These are phyloP conservation scores for Pseudozyma hubeiensis DNA, from an alignment of 1,284 basidiomycete genomes.

Conservation along the genomic window DNA sequence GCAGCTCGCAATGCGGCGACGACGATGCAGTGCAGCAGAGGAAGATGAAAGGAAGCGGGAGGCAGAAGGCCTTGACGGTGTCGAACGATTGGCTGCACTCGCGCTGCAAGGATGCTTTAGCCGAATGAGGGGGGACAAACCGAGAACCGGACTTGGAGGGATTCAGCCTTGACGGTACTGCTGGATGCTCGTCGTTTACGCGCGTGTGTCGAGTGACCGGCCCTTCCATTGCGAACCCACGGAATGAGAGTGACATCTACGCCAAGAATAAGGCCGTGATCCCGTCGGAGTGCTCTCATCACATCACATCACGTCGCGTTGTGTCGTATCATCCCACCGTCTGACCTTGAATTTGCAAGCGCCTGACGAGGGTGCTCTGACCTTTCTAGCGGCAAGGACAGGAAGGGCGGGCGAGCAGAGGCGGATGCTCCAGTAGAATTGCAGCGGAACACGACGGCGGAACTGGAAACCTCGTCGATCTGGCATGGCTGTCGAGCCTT, in stretches of 20 bases:
- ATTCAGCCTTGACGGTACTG: slow-evolving; percentile 1
- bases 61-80: slow-evolving; percentile 7
- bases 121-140: slow-evolving; percentile 13
- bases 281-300: background rate
- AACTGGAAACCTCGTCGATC: slow-evolving; percentile 23
- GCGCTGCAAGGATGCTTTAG: slow-evolving; percentile 37
- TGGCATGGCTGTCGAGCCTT: slow-evolving; percentile 20
- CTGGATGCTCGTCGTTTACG: background rate
- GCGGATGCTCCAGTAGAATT: background rate
- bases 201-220: too few species aligned
- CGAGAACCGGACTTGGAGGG: too few species aligned
- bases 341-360: slow-evolving; percentile 1
- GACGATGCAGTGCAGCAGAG: background rate
- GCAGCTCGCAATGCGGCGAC: background rate
- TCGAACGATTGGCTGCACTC: slow-evolving; percentile 24
- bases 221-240: too few species aligned
- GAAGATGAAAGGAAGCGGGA: background rate
- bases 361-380: background rate
- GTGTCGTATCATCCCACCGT: background rate
- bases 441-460: slow-evolving; percentile 8
- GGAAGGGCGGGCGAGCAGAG: slow-evolving; percentile 8
- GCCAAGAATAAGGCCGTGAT: background rate
- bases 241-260: background rate
- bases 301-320: background rate
- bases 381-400: background rate